phyloP scores from a whole-genome alignment of 2,329 filamentous ascomycete genomes.

The Penicillium sp. region DNA sequence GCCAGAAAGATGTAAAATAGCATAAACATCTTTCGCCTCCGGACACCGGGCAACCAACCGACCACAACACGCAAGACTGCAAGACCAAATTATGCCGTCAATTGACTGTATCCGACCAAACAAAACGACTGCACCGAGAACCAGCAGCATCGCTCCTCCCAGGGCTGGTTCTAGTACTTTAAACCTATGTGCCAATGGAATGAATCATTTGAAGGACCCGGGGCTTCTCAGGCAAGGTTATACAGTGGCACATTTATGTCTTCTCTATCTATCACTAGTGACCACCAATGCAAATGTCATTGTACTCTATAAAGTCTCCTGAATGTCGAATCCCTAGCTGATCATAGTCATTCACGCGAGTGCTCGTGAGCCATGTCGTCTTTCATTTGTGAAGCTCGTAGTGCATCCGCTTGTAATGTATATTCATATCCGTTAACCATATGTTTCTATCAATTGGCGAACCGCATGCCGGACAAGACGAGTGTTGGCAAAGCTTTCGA shows the following conservation, averaged over 20 bases:
- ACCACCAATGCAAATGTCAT: neutral
- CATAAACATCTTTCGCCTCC: neutral
- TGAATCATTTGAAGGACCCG: neutral
- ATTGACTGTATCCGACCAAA: neutral
- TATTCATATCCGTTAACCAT: slow-evolving; percentile 10
- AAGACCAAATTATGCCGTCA: neutral
- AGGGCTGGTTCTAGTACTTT: neutral
- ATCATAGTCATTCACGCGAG: neutral
- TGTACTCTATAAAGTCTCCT: neutral
- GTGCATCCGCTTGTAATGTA: neutral
- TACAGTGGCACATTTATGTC: neutral
- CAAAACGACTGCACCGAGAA: neutral
- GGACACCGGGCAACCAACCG: neutral
- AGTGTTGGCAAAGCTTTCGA: slow-evolving; percentile 6
- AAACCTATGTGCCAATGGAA: neutral
- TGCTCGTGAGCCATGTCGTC: neutral
- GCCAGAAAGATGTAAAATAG: neutral
- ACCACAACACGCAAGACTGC: neutral
- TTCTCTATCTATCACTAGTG: neutral
- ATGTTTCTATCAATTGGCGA: slow-evolving; percentile 12
- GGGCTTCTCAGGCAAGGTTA: neutral
- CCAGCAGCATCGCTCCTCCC: neutral
- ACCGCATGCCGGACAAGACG: slow-evolving; percentile 11
- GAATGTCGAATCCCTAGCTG: neutral
- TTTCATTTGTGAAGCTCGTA: neutral